phyloP scores from a whole-genome alignment of 129 eudicot species.

The Tanacetum coccineum region DNA sequence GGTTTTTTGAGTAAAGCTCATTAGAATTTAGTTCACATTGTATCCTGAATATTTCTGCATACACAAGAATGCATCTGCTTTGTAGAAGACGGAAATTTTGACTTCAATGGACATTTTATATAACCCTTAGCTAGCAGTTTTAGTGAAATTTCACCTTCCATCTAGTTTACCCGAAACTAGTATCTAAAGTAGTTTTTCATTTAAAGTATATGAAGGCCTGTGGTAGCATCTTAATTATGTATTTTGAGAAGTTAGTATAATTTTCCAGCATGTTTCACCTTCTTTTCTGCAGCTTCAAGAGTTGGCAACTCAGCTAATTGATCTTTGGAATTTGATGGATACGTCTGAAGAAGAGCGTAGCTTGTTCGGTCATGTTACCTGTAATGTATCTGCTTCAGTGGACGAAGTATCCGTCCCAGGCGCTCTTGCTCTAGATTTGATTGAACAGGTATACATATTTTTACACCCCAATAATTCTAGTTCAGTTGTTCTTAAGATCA shows the following conservation, averaged over 20 bases:
- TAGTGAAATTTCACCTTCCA: neutral
- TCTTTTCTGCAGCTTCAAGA: slow-evolving; percentile 78
- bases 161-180: slow-evolving; percentile 1
- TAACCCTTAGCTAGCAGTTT: neutral
- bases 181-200: neutral
- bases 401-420: slow-evolving; percentile 85
- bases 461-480: neutral
- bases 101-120: neutral
- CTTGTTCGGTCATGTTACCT: slow-evolving; percentile 85
- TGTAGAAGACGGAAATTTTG: slow-evolving; percentile 1
- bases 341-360: slow-evolving; percentile 73
- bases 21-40: neutral
- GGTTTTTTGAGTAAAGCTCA: neutral
- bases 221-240: neutral
- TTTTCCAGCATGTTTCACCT: slow-evolving; percentile 1
- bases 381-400: slow-evolving; percentile 79
- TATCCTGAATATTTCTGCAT: neutral
- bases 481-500: neutral
- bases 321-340: slow-evolving; percentile 98
- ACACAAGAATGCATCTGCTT: neutral
- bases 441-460: slow-evolving; percentile 65
- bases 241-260: too few relatives aligned
- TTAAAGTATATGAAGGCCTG: neutral
- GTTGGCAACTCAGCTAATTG: slow-evolving; percentile 73
- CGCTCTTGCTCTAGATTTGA: slow-evolving; percentile 87